A percentile compares a stretch with the other conserved stretches of the same genome.
phyloP scores from a whole-genome alignment of 176 grass and related monocot genomes.

The Olyra latifolia region DNA sequence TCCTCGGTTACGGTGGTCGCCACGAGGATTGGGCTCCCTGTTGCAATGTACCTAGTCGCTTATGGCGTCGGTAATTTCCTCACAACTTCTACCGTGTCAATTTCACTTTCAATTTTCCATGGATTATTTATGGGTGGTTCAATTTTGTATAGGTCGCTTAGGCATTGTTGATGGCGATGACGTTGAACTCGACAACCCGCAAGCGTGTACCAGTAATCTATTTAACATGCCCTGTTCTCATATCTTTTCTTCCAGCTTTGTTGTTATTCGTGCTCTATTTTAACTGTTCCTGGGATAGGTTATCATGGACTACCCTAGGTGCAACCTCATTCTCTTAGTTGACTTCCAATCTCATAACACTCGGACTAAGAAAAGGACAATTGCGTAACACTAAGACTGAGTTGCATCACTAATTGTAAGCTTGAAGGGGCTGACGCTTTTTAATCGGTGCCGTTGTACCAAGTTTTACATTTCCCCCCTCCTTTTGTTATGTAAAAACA shows the following conservation, averaged over 20 bases:
- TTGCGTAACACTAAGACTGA: neutral
- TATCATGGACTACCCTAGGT: neutral
- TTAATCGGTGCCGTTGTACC: neutral
- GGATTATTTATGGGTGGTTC: neutral
- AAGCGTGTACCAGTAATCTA: conserved; percentile 61
- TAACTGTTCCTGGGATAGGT: neutral
- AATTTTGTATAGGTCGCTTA: conserved; percentile 64
- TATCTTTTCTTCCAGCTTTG: neutral
- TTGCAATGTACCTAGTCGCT: conserved; percentile 76
- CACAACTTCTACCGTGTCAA: neutral
- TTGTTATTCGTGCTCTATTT: neutral
- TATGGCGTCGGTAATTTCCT: conserved; percentile 80
- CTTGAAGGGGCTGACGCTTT: neutral
- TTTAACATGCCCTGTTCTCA: conserved; percentile 22
- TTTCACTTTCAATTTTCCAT: neutral
- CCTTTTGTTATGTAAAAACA: neutral
- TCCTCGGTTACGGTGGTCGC: conserved; percentile 86
- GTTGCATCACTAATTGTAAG: neutral
- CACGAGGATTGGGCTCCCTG: conserved; percentile 83
- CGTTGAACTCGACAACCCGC: conserved; percentile 93
- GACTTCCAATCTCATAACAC: neutral
- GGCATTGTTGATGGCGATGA: conserved; percentile 89
- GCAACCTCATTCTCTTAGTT: neutral
- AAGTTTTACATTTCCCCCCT: neutral
- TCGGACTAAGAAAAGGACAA: neutral